A percentile compares a stretch with the other conserved stretches of the same genome.
These are phyloP conservation scores for Capsella rubella DNA, from an alignment of 441 rosid genomes.

Conservation along the genomic window DNA sequence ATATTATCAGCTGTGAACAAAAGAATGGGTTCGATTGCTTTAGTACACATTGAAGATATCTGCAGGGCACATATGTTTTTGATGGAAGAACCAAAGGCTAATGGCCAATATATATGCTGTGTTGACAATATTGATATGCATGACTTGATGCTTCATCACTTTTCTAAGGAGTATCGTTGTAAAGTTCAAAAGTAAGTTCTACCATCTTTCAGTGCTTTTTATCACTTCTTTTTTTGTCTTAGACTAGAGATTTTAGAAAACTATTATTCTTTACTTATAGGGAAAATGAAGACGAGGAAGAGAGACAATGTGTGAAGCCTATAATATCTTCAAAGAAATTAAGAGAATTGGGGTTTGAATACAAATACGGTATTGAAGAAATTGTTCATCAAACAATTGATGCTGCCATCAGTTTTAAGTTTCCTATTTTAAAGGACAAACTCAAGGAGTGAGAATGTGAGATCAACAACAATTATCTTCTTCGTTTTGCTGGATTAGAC, in stretches of 20 bases:
- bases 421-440: conserved; percentile 43
- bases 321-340: conserved; percentile 77
- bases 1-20: conserved; percentile 72
- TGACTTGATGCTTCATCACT: conserved; percentile 52
- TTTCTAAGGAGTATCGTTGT: conserved; percentile 49
- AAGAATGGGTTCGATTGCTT: conserved; percentile 80
- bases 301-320: conserved; percentile 44
- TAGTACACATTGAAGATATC: conserved; percentile 80
- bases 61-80: conserved; percentile 77
- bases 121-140: conserved; percentile 50
- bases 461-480: background rate
- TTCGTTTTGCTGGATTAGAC: background rate
- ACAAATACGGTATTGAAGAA: conserved; percentile 59
- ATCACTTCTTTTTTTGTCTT: background rate
- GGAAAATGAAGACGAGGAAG: conserved; percentile 43
- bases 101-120: conserved; percentile 74
- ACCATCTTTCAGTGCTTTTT: background rate
- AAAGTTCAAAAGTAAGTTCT: conserved; percentile 47
- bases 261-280: conserved; percentile 38
- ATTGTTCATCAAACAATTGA: conserved; percentile 57
- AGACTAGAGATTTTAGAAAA: background rate
- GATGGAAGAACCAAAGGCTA: conserved; percentile 62
- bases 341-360: conserved; percentile 64
- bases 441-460: background rate
- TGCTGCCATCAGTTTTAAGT: conserved; percentile 49